A percentile compares a stretch with the other conserved stretches of the same genome.
Conservation (phyloP, 176 grass and related monocot species). For the Oryza brachyantha region DNA sequence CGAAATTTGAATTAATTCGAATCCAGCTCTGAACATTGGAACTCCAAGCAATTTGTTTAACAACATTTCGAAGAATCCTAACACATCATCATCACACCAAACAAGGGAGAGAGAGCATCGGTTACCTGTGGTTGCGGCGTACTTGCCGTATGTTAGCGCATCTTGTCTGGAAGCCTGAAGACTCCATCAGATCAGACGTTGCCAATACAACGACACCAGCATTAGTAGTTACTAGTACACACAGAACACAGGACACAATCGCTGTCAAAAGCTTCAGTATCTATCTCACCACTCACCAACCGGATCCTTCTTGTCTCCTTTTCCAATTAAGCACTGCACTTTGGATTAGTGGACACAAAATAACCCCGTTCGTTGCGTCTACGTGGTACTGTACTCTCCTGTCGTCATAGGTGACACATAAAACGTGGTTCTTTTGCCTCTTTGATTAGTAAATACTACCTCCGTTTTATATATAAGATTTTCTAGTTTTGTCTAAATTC, state of each 20-base stretch:
- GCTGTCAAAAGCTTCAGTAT: background rate
- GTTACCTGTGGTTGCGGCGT: background rate
- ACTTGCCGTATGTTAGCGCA: background rate
- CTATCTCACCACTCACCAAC: background rate
- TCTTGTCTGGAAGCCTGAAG: background rate
- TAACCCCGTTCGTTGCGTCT: background rate
- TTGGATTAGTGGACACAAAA: constrained; percentile 3
- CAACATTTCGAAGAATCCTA: background rate
- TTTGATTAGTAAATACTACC: too few species aligned
- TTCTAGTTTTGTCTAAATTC: too few species aligned
- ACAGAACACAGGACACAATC: too few species aligned
- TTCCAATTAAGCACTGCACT: background rate
- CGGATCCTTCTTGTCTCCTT: background rate
- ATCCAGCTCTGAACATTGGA: background rate
- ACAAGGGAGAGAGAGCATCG: background rate
- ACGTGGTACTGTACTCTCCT: background rate
- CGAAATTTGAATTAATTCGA: background rate
- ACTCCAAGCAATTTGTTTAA: background rate
- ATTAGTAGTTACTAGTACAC: too few species aligned
- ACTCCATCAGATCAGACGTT: background rate
- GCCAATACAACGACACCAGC: too few species aligned
- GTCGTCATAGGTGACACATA: too few species aligned
- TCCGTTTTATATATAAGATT: too few species aligned
- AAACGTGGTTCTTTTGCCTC: too few species aligned
- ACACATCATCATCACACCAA: background rate